Evolutionary conservation across 2,329 filamentous ascomycete genomes (phyloP).

Genomic region (Aureobasidium sp.): DNA sequence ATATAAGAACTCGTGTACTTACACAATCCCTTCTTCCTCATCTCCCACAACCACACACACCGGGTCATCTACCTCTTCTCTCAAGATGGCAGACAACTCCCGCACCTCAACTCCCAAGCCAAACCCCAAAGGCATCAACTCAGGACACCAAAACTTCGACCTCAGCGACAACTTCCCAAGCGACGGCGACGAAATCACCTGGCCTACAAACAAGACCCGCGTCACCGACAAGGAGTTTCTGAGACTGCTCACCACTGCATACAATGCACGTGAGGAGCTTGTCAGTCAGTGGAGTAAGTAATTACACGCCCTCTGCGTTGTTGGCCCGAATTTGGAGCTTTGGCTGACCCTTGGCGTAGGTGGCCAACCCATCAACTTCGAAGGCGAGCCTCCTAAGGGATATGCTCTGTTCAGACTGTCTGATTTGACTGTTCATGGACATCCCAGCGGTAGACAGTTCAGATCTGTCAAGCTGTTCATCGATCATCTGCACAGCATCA

Average conservation of each 20-base stretch:
- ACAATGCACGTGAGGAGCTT: neutral
- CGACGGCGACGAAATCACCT: neutral
- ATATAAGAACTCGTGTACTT: neutral
- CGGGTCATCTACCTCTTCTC: neutral
- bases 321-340: neutral
- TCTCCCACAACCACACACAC: neutral
- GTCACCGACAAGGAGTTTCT: neutral
- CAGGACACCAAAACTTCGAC: neutral
- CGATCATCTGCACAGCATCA: neutral
- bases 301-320: neutral
- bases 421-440: neutral
- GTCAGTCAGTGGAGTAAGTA: neutral
- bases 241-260: neutral
- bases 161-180: neutral
- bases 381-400: neutral
- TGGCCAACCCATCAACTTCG: neutral
- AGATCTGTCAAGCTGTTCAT: neutral
- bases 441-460: neutral
- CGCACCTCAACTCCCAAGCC: neutral
- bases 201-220: neutral
- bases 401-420: neutral
- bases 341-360: neutral
- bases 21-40: neutral
- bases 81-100: neutral
- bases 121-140: neutral